Evolutionary conservation across 1,284 basidiomycete species (phyloP).

Genomic region (Quambalaria eucalypti): DNA sequence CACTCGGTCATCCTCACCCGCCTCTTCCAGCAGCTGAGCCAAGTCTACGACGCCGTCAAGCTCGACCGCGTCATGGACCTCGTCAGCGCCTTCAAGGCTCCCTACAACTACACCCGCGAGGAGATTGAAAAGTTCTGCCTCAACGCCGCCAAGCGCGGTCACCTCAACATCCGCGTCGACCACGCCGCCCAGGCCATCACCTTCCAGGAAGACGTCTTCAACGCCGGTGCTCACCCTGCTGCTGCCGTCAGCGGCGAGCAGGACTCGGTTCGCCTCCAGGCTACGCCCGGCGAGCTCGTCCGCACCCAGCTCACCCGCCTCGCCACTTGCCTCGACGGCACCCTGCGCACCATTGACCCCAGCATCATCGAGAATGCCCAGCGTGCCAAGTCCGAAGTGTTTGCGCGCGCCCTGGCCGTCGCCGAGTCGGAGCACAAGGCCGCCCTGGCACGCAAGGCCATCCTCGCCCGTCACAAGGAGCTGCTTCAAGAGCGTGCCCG

Average conservation of each 20-base stretch:
- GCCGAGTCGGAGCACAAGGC: conserved; percentile 43
- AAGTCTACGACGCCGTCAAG: conserved; percentile 85
- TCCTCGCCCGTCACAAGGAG: conserved; percentile 79
- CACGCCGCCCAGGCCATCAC: conserved; percentile 77
- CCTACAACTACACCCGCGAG: conserved; percentile 37
- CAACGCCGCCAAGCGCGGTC: conserved; percentile 78
- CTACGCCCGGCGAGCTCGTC: conserved; percentile 43
- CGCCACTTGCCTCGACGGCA: conserved; percentile 39
- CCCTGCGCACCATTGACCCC: conserved; percentile 39
- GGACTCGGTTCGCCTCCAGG: conserved; percentile 38
- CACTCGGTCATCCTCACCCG: conserved; percentile 86
- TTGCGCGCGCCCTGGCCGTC: conserved; percentile 34
- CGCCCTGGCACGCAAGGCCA: conserved; percentile 44
- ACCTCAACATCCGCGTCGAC: conserved; percentile 79
- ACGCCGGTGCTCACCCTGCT: conserved; percentile 35
- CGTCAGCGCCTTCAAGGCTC: conserved; percentile 43
- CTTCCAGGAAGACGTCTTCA: conserved; percentile 64
- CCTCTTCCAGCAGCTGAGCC: conserved; percentile 83
- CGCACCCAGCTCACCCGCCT: conserved; percentile 44
- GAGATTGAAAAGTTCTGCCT: conserved; percentile 64
- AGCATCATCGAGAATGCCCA: conserved; percentile 22
- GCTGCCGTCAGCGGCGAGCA: conserved; percentile 12
- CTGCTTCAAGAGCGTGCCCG: conserved; percentile 76
- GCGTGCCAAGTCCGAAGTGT: conserved; percentile 28
- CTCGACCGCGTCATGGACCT: conserved; percentile 42